Percentiles rank a stretch among this genome's conserved stretches.
Evolutionary conservation across 2,329 filamentous ascomycete genomes (phyloP).

Genomic region (Neopestalotiopsis clavispora): DNA sequence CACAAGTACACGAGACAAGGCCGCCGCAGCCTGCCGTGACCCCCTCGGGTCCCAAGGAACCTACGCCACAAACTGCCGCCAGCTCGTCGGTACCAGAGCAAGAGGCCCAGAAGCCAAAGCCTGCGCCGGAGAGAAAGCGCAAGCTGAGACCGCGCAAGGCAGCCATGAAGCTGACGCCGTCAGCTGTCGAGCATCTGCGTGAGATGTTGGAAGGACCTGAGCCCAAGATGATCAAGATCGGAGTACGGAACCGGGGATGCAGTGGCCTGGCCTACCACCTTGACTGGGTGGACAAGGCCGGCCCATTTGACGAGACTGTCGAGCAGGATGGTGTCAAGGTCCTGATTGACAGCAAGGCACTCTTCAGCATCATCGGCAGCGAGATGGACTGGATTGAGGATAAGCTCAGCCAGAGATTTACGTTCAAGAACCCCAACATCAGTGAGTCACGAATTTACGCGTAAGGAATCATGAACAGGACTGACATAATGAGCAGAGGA

Average conservation of each 20-base stretch:
- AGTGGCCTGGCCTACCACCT: constrained; percentile 92
- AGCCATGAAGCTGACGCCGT: constrained; percentile 82
- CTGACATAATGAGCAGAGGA: constrained; percentile 68
- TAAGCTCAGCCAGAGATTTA: constrained; percentile 88
- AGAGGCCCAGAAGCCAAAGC: constrained; percentile 71
- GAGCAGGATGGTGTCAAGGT: constrained; percentile 97
- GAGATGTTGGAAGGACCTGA: constrained; percentile 81
- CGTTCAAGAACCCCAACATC: constrained; percentile 97
- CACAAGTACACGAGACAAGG: constrained; percentile 59
- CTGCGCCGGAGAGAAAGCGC: constrained; percentile 61
- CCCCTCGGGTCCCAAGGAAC: constrained; percentile 2
- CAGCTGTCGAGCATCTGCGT: constrained; percentile 80
- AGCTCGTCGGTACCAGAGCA: constrained; percentile 60
- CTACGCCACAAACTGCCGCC: constrained; percentile 25
- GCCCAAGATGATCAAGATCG: constrained; percentile 91
- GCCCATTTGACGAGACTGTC: constrained; percentile 86
- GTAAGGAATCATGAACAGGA: not conserved
- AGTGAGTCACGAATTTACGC: constrained; percentile 66
- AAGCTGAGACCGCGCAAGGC: constrained; percentile 86
- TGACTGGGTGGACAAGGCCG: constrained; percentile 92
- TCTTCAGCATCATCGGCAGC: constrained; percentile 97
- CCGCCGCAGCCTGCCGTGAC: constrained; percentile 36
- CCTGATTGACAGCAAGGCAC: constrained; percentile 92
- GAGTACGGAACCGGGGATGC: constrained; percentile 92
- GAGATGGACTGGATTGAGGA: constrained; percentile 99